Conservation (phyloP, 208 protist species). For the Novymonas esmeraldas region DNA sequence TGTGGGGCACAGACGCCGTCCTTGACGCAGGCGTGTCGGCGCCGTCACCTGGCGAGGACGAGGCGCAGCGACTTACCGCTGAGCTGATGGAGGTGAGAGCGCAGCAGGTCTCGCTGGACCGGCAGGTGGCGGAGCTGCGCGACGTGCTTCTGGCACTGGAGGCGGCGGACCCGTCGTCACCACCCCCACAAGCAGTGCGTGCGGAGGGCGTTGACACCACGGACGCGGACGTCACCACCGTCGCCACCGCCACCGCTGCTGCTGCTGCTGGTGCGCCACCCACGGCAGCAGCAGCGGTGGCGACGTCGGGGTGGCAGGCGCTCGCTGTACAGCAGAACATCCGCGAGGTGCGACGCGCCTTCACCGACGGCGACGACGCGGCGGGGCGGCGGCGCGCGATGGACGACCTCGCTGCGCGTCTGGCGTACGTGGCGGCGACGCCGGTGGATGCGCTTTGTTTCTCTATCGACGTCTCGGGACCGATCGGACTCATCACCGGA, state of each 20-base stretch:
- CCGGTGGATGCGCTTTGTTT: conserved; percentile 50
- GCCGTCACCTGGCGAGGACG: neutral
- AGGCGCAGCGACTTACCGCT: neutral
- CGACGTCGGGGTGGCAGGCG: conserved; percentile 1
- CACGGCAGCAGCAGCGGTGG: neutral
- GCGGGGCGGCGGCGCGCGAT: conserved; percentile 16
- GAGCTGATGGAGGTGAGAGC: conserved; percentile 21
- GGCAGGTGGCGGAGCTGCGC: conserved; percentile 12
- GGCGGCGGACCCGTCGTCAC: too few relatives aligned
- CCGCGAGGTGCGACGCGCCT: conserved; percentile 33
- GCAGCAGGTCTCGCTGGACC: conserved; percentile 17
- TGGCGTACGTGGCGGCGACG: conserved; percentile 28
- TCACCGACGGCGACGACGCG: conserved; percentile 42
- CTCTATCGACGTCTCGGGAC: conserved; percentile 52
- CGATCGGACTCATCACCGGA: conserved; percentile 60
- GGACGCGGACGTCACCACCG: too few relatives aligned
- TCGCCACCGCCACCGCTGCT: too few relatives aligned
- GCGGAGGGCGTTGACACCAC: too few relatives aligned
- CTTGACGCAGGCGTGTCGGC: neutral
- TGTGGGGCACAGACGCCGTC: too few relatives aligned
- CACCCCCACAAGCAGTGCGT: neutral
- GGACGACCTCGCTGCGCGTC: conserved; percentile 22
- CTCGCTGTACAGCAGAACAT: conserved; percentile 30
- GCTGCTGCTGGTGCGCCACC: too few relatives aligned
- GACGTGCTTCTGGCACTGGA: conserved; percentile 28